Evolutionary conservation across 108 stramenopile genomes (phyloP).

Genomic region (Skeletonema tropicum): DNA sequence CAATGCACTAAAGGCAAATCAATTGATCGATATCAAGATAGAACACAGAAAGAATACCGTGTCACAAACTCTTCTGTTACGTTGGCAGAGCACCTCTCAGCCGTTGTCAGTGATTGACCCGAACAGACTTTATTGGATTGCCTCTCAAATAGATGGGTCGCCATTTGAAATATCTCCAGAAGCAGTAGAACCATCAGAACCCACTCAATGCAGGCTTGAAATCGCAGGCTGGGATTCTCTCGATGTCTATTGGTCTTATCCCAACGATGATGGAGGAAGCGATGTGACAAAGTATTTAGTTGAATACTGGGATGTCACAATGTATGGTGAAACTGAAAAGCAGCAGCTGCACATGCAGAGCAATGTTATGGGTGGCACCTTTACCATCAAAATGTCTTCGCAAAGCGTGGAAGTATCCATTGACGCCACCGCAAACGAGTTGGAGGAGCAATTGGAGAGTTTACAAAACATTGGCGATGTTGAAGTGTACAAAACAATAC

Average conservation of each 20-base stretch:
- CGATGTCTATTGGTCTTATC: slow-evolving; percentile 55
- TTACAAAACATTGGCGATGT: slow-evolving; percentile 56
- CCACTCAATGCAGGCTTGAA: slow-evolving; percentile 40
- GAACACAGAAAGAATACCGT: slow-evolving; percentile 76
- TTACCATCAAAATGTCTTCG: slow-evolving; percentile 18
- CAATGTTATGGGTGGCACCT: slow-evolving; percentile 30
- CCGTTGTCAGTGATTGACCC: slow-evolving; percentile 54
- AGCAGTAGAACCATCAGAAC: slow-evolving; percentile 59
- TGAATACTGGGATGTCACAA: slow-evolving; percentile 54
- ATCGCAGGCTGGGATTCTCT: slow-evolving; percentile 58
- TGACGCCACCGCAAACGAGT: slow-evolving; percentile 19
- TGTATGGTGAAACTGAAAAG: slow-evolving; percentile 48
- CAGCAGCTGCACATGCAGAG: slow-evolving; percentile 42
- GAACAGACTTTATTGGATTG: slow-evolving; percentile 50
- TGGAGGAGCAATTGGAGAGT: slow-evolving; percentile 53
- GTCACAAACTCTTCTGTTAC: slow-evolving; percentile 46
- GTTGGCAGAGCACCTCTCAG: slow-evolving; percentile 68
- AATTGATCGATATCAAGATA: slow-evolving; percentile 49
- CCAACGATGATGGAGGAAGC: slow-evolving; percentile 71
- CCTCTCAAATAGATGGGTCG: slow-evolving; percentile 46
- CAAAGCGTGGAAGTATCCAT: slow-evolving; percentile 13
- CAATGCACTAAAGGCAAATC: slow-evolving; percentile 24
- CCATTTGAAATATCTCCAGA: slow-evolving; percentile 53
- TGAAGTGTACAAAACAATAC: slow-evolving; percentile 20
- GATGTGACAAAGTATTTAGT: slow-evolving; percentile 61